Base-by-base conservation (phyloP, 2,329 filamentous ascomycete genomes). In the Neofusicoccum umdonicola region DNA sequence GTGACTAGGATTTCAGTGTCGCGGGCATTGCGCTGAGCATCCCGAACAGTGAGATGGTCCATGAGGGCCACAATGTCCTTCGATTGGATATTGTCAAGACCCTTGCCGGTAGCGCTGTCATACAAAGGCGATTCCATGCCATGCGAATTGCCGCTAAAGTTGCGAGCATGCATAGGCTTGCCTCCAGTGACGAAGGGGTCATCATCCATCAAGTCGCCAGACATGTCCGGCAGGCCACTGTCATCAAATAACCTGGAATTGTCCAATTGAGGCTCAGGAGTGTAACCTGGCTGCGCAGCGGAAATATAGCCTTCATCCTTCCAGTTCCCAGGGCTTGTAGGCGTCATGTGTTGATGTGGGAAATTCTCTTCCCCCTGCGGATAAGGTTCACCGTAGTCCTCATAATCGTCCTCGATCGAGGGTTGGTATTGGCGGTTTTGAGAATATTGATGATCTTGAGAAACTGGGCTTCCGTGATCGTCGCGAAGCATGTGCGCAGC, bases 1-100 rank as follows among this genome's bases (percentile, higher is more conserved):
- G 95, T 94, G 52, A 97, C 92, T 17, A 99, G 83, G 63, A 99
- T 97, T 78, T 99, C 95, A 0, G 95, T 98, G 72, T 99, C 95
- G 50, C 95, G 87, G 51, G 95, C 95, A 78, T 95, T 98, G 66
- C 95, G 89, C 79, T 98, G 94, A 45, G 94, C 95, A 79, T 99
- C 95, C 41, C 95, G 90, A 68, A 98, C 95, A 75, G 96, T 98
- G 67, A 99, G 88, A 77, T 99, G 95, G 74, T 99, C 94, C 95
- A 99, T 99, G 66, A 99, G 82, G 27, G 94, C 92, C 68, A 99
- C 90, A 71, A 99, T 96, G 73, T 99, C 95, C 79, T 96, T 95
- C 51, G 93, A 97, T 75, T 98, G 90, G 60, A 99, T 98, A 54
- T 90, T 86, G 69, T 98, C 93, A 61, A 97, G 90, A 39, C 93